Evolutionary conservation across 441 rosid genomes (phyloP), one percentile per base, ranked within the genome.

Genomic region (Codiaeum variegatum): DNA sequence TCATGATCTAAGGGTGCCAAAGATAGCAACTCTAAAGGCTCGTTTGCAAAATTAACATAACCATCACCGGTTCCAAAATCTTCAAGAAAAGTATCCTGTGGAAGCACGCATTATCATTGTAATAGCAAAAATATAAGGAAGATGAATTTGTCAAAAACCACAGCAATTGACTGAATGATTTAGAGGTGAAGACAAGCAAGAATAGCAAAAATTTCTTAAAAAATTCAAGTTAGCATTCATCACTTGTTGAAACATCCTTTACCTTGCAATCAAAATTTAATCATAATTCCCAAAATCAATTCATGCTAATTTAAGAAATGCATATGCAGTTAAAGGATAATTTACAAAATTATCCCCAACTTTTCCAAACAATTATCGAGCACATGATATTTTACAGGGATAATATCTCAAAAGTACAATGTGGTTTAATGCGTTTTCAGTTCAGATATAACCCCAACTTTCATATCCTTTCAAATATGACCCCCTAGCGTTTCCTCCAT

Each of bases 11-110:
- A 75, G 76, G 91, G 85, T 75, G 55, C 74, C 34, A 82, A 90
- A 79, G 95, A 88, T 38, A 73, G 70, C 52, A 87, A 79, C 38
- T 79, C 89, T 69, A 73, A 76, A 78, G 80, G 72, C 81, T 82
- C 87, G 81, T 72, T 79, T 77, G 75, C 89, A 64, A 72, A 73
- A n/a, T 81, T 77, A 3, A 10, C 70, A 61, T 76, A 79, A 70
- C 83, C 84, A 54, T 83, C 90, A 71, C 75, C 87, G 67, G 73
- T 38, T 78, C 73, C 77, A 66, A 70, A 73, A 72, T 81, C 87
- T 70, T 73, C 75, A 40, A 54, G 72, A 76, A 67, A 78, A 75
- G 61, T 38, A 75, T 74, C 83, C 88, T 87, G 81, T 59, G 40
- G 75, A 78, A 67, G 58, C 69, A 82, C 66, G 65, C 58, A 78